Conservation (phyloP, 2,329 filamentous ascomycete genomes). For the Cercospora zeina region DNA sequence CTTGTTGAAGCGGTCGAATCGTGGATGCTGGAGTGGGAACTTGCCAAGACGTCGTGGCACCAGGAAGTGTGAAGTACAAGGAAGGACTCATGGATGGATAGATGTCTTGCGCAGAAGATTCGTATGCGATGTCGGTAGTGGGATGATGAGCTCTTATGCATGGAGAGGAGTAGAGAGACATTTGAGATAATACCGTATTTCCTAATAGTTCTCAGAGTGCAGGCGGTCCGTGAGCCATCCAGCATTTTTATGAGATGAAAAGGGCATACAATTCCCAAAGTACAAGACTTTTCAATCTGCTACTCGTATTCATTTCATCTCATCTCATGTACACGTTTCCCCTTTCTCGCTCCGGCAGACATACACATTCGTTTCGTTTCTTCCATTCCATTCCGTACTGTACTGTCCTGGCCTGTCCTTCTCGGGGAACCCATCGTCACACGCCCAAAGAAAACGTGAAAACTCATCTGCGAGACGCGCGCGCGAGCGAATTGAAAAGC, state of each 20-base stretch:
- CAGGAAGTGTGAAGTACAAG: background rate
- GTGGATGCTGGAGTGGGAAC: slow-evolving; percentile 65
- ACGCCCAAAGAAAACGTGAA: background rate
- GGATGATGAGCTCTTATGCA: no score
- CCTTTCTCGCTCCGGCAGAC: background rate
- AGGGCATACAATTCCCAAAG: no score
- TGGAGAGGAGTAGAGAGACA: no score
- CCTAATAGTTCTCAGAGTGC: no score
- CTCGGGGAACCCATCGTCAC: no score
- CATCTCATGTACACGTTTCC: background rate
- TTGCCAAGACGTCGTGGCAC: slow-evolving; percentile 3
- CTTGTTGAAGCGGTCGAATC: slow-evolving; percentile 63
- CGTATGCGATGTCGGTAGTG: no score
- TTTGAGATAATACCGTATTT: no score
- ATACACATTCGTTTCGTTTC: background rate
- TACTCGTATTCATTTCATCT: background rate
- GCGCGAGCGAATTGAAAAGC: background rate
- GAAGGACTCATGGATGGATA: no score
- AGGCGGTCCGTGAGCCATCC: no score
- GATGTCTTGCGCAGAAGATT: background rate
- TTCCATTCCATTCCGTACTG: background rate
- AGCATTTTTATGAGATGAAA: no score
- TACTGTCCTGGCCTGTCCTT: background rate
- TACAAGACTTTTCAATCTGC: background rate
- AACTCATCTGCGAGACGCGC: background rate